Percentiles rank a stretch among this genome's conserved stretches.
These are phyloP conservation scores for Laburnicola sp. DNA, from an alignment of 2,329 filamentous ascomycete species.

Conservation along the genomic window DNA sequence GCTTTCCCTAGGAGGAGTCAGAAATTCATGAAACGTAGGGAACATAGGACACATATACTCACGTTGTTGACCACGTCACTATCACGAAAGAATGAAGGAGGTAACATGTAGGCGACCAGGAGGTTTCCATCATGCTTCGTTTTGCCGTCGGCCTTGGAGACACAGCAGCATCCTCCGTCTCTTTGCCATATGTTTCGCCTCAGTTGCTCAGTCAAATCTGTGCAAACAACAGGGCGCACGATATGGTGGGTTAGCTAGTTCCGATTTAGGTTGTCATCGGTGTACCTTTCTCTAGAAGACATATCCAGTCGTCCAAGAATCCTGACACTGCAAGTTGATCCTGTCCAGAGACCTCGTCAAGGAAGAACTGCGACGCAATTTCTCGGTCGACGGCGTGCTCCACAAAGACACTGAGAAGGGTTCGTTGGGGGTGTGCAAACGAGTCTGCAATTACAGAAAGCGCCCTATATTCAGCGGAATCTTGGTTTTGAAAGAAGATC, in stretches of 20 bases:
- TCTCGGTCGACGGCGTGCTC: conserved; percentile 16
- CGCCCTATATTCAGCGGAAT: conserved; percentile 9
- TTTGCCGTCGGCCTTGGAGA: conserved; percentile 12
- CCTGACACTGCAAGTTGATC: conserved; percentile 6
- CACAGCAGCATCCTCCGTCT: conserved; percentile 20
- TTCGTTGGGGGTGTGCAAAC: conserved; percentile 18
- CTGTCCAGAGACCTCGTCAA: conserved; percentile 12
- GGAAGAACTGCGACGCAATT: conserved; percentile 17
- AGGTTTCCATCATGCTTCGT: conserved; percentile 3
- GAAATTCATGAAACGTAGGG: not conserved
- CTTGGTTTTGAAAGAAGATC: conserved; percentile 11
- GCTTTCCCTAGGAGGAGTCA: conserved; percentile 9
- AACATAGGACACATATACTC: conserved; percentile 4
- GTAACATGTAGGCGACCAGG: conserved; percentile 14
- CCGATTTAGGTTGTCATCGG: not conserved
- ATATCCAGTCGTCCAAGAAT: conserved; percentile 18
- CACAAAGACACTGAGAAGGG: conserved; percentile 16
- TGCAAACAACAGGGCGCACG: conserved; percentile 16
- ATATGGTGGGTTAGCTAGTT: conserved; percentile 3
- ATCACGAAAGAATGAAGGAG: conserved; percentile 15
- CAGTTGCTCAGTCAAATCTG: conserved; percentile 9
- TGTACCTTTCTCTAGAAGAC: conserved; percentile 16
- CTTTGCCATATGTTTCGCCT: conserved; percentile 17
- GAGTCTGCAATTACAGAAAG: conserved; percentile 17
- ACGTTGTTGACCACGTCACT: conserved; percentile 13